These are phyloP conservation scores for Cylindrodendrum hubeiense DNA, from an alignment of 2,329 filamentous ascomycete species.

Conservation along the genomic window DNA sequence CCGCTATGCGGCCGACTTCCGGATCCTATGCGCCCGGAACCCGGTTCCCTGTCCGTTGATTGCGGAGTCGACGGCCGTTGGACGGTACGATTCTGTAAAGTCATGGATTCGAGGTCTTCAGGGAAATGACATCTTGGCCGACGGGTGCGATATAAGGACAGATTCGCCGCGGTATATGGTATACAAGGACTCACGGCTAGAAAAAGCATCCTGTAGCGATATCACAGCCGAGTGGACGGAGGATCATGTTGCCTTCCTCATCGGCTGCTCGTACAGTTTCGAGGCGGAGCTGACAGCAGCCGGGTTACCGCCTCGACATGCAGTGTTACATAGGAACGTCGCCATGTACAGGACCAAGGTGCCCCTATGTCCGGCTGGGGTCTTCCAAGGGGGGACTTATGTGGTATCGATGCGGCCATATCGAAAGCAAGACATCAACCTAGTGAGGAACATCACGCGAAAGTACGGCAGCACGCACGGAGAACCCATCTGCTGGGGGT, in stretches of 20 bases:
- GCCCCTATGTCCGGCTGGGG: slow-evolving; percentile 67
- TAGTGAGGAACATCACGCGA: slow-evolving; percentile 67
- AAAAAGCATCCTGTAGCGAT: slow-evolving; percentile 53
- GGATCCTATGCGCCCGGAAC: slow-evolving; percentile 69
- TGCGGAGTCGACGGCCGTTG: slow-evolving; percentile 61
- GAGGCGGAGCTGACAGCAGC: slow-evolving; percentile 66
- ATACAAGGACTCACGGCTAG: slow-evolving; percentile 62
- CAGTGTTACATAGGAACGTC: slow-evolving; percentile 61
- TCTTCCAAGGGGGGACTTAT: slow-evolving; percentile 66
- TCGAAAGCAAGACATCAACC: slow-evolving; percentile 59
- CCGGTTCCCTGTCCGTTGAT: slow-evolving; percentile 73
- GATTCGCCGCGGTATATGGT: slow-evolving; percentile 71
- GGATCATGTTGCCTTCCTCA: slow-evolving; percentile 71
- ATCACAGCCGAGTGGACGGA: slow-evolving; percentile 65
- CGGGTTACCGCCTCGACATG: slow-evolving; percentile 65
- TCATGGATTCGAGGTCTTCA: slow-evolving; percentile 43
- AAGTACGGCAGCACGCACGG: slow-evolving; percentile 70
- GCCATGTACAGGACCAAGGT: slow-evolving; percentile 72
- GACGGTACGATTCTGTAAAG: slow-evolving; percentile 55
- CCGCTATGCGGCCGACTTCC: slow-evolving; percentile 68
- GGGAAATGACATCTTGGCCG: slow-evolving; percentile 45
- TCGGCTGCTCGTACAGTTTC: slow-evolving; percentile 75
- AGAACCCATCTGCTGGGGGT: slow-evolving; percentile 75
- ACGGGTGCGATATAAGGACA: slow-evolving; percentile 65
- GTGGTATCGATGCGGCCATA: slow-evolving; percentile 76